These are phyloP conservation scores for Plasmodium berghei DNA, from an alignment of 169 alveolate species.

Conservation along the genomic window DNA sequence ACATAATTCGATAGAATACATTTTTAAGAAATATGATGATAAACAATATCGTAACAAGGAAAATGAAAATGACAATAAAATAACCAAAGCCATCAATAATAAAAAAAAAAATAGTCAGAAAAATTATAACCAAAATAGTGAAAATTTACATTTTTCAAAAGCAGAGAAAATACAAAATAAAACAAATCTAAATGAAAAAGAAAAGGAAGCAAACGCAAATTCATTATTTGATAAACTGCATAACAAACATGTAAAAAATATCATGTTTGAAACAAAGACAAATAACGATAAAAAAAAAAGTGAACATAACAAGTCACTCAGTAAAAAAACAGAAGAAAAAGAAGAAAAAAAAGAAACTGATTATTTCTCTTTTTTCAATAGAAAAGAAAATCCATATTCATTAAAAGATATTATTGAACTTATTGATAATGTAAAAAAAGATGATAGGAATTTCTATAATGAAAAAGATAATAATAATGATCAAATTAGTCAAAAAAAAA, in stretches of 20 bases:
- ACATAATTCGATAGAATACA: too few relatives aligned
- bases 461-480: not conserved
- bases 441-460: not conserved
- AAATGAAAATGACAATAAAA: too few relatives aligned
- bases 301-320: not conserved
- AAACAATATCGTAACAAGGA: too few relatives aligned
- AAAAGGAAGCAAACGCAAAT: too few relatives aligned
- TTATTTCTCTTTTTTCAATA: constrained; percentile 40
- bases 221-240: too few relatives aligned
- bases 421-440: constrained; percentile 7
- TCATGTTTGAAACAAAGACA: not conserved
- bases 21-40: too few relatives aligned
- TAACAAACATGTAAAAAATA: not conserved
- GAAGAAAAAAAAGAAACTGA: constrained; percentile 10
- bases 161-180: too few relatives aligned
- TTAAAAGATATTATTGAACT: constrained; percentile 33
- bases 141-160: too few relatives aligned
- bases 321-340: not conserved
- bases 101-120: too few relatives aligned
- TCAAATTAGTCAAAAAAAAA: constrained; percentile 3
- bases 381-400: constrained; percentile 35
- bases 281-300: not conserved
- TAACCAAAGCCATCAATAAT: too few relatives aligned
- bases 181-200: too few relatives aligned
- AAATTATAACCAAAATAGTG: too few relatives aligned